Evolutionary conservation across 306 rosid genomes (phyloP).

Genomic region (Malus sylvestris): DNA sequence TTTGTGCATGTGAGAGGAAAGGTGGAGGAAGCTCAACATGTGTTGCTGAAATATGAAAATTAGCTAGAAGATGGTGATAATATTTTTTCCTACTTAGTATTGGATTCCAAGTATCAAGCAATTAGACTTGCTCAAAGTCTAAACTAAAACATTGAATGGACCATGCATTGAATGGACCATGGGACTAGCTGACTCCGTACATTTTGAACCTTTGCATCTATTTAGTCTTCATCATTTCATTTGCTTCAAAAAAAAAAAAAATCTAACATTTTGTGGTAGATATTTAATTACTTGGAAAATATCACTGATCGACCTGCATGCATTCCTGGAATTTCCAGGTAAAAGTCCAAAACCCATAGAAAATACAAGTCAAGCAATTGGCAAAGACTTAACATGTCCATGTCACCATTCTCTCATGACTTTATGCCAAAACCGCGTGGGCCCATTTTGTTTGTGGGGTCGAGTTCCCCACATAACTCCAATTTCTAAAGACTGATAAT

Average conservation of each 20-base stretch:
- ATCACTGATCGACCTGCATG: background rate
- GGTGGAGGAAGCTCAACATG: background rate
- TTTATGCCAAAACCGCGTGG: constrained; percentile 59
- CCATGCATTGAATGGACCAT: constrained; percentile 12
- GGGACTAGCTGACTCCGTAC: constrained; percentile 16
- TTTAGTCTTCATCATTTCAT: background rate
- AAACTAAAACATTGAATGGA: constrained; percentile 1
- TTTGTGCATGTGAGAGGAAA: background rate
- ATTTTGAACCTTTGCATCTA: background rate
- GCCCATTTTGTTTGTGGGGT: constrained; percentile 4
- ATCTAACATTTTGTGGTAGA: background rate
- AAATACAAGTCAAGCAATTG: constrained; percentile 9
- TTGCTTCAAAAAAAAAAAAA: background rate
- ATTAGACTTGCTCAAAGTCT: constrained; percentile 22
- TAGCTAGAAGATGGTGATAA: background rate
- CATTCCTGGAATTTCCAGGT: constrained; percentile 26
- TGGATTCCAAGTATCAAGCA: background rate
- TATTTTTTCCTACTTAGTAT: background rate
- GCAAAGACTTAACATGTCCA: background rate
- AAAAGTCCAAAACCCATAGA: constrained; percentile 30
- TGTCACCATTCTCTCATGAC: background rate
- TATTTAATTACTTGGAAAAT: constrained; percentile 4
- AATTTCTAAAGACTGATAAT: background rate
- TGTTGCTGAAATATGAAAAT: background rate
- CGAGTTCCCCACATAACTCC: background rate